Conservation (phyloP, 306 rosid genomes). For the Rosa persica region DNA sequence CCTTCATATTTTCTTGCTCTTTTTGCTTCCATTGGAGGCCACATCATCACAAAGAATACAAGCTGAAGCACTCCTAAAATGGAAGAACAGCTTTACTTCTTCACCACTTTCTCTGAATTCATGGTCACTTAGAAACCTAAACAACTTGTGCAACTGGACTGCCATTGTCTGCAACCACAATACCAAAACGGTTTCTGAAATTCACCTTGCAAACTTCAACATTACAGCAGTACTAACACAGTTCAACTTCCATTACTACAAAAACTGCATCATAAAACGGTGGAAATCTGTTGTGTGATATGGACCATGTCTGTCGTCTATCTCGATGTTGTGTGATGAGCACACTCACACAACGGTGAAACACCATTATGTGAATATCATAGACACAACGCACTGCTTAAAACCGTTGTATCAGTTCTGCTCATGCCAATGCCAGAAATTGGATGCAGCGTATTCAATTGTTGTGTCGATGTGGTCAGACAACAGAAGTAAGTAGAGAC, state of each 20-base stretch:
- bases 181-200: constrained; percentile 29
- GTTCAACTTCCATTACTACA: constrained; percentile 29
- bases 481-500: no score
- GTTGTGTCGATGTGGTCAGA: no score
- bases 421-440: no score
- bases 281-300: no score
- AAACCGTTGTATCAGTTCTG: no score
- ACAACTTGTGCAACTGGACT: constrained; percentile 58
- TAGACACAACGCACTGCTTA: no score
- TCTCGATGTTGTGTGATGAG: no score
- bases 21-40: neutral
- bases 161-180: constrained; percentile 42
- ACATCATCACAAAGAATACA: neutral
- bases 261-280: no score
- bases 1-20: neutral
- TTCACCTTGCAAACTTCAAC: constrained; percentile 37
- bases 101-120: constrained; percentile 36
- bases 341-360: no score
- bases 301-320: no score
- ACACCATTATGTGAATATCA: no score
- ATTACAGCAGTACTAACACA: constrained; percentile 35
- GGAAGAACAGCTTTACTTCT: constrained; percentile 21
- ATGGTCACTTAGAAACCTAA: constrained; percentile 52
- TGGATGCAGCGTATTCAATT: no score
- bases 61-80: neutral